Conservation (phyloP, 345 rosid species). For the Carallia pectinifolia region DNA sequence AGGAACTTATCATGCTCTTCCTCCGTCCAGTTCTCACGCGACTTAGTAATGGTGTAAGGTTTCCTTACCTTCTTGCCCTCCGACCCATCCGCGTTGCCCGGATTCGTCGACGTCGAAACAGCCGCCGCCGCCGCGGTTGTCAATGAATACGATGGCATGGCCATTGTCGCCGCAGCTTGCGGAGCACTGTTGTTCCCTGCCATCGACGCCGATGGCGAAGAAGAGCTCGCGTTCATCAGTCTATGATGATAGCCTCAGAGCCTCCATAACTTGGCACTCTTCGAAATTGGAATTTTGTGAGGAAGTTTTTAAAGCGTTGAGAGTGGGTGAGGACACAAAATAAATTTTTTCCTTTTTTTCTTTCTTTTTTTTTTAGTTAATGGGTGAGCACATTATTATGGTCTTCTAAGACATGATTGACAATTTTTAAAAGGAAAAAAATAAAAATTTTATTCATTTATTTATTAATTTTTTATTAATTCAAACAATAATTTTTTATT, state of each 20-base stretch:
- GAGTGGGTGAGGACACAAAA: not conserved
- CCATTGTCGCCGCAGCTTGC: conserved; percentile 35
- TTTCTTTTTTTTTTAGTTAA: no score
- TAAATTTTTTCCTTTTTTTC: no score
- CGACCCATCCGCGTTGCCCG: conserved; percentile 28
- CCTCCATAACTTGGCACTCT: no score
- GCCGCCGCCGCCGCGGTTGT: conserved; percentile 20
- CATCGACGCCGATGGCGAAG: conserved; percentile 31
- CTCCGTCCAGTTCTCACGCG: conserved; percentile 97
- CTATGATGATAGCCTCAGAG: no score
- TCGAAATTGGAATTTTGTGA: no score
- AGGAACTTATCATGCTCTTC: conserved; percentile 98
- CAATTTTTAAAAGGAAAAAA: no score
- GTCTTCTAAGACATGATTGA: no score
- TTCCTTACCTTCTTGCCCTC: conserved; percentile 75
- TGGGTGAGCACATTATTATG: no score
- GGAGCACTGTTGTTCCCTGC: conserved; percentile 12
- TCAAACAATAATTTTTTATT: no score
- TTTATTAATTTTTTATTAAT: no score
- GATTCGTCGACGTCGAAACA: not conserved
- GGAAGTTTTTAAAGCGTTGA: conserved; percentile 6
- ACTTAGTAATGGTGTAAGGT: conserved; percentile 95
- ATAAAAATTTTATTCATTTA: no score
- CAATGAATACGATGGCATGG: conserved; percentile 28
- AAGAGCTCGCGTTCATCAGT: conserved; percentile 34